Base-by-base conservation (phyloP, 1,284 basidiomycete species). In the Pascua sp. region DNA sequence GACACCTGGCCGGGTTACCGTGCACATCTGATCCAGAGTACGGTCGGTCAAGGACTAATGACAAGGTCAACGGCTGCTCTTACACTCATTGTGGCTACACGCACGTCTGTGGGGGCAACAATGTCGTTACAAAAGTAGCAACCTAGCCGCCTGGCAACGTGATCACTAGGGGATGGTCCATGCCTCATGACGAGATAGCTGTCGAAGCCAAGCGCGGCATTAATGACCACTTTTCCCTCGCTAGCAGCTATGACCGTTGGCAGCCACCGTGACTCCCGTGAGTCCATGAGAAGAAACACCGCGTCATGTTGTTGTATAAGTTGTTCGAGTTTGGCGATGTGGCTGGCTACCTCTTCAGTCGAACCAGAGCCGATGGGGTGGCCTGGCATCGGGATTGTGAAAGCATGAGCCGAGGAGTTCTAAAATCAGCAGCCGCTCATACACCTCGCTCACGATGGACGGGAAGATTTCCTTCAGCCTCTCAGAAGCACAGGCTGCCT, bases 41-140 rank as follows among this genome's bases (percentile, higher is more conserved):
- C 94, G 83, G 70, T 98, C 94, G 0, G 90, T 89, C 49, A 98
- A 80, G 0, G 91, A 94, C 93, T 96, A 59, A 11, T 11, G 24
- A 12, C 39, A 38, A 32, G 24, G 48, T 57, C 40, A 64, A 56
- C 44, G 50, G n/a, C 42, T n/a, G 36, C 16, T 32, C 24, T 32
- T 32, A 32, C 24, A 32, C 24, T 32, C 24, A n/a, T 50, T 36
- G 36, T 38, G 11, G 5, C 10, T 11, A 16, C 4, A 37, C 88
- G 55, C 70, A 95, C 94, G 73, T 98, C 94, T 24, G 89, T 84
- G 1, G 96, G 95, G 0, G 95, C 95, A 15, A 98, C 93, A 49
- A 98, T 90, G 67, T 98, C 96, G 66, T 97, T 98, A 78, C 96
- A 98, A 70, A 93, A 98, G 73, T 98, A 98, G 73, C 95, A 98